Evolutionary conservation across 1,284 basidiomycete genomes (phyloP).

Genomic region (Agroathelia rolfsii): DNA sequence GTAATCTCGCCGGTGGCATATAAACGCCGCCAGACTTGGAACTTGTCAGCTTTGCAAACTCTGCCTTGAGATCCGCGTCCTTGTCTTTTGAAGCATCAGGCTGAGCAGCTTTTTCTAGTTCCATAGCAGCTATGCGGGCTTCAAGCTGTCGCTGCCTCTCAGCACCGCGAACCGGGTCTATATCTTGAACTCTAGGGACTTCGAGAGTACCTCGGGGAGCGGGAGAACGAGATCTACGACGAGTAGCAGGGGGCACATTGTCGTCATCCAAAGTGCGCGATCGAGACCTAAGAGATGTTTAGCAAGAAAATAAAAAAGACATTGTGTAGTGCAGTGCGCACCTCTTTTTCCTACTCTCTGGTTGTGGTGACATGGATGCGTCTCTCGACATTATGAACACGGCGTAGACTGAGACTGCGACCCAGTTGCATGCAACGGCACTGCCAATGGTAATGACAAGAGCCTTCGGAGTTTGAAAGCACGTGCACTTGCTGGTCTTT

Average conservation of each 20-base stretch:
- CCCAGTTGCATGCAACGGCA: too few relatives aligned
- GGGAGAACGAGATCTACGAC: conserved; percentile 57
- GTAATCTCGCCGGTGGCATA: conserved; percentile 87
- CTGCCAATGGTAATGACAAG: too few relatives aligned
- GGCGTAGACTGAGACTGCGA: too few relatives aligned
- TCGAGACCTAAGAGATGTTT: conserved; percentile 33
- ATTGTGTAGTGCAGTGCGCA: too few relatives aligned
- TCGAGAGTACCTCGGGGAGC: conserved; percentile 28
- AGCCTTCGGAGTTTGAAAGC: too few relatives aligned
- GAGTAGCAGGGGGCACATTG: conserved; percentile 47
- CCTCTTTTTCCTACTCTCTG: too few relatives aligned
- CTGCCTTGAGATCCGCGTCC: conserved; percentile 57
- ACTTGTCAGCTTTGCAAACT: conserved; percentile 73
- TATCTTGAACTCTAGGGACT: conserved; percentile 56
- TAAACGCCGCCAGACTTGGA: conserved; percentile 91
- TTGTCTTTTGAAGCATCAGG: conserved; percentile 32
- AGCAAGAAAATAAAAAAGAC: conserved; percentile 3
- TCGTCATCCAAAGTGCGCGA: conserved; percentile 42
- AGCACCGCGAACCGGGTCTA: conserved; percentile 66
- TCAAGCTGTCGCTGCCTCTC: conserved; percentile 75
- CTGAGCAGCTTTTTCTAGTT: conserved; percentile 53
- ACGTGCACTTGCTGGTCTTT: too few relatives aligned
- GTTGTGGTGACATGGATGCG: conserved; percentile 28
- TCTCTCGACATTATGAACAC: conserved; percentile 36
- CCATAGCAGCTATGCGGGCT: conserved; percentile 60